These are phyloP conservation scores for Globisporangium emineosum DNA, from an alignment of 352 stramenopile genomes.

Conservation along the genomic window DNA sequence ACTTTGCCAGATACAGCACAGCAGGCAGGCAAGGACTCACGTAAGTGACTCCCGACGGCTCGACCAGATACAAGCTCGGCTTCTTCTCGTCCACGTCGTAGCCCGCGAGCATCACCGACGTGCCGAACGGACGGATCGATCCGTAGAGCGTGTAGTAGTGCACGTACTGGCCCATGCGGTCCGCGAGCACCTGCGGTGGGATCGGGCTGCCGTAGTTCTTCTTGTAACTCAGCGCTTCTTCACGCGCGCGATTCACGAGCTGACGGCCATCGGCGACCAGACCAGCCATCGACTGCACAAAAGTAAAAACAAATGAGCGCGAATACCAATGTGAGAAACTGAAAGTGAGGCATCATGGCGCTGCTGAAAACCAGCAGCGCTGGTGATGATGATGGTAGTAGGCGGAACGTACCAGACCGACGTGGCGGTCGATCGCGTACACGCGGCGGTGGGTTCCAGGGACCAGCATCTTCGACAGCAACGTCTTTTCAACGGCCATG, in stretches of 20 bases:
- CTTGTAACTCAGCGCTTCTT: constrained; percentile 94
- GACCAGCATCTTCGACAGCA: constrained; percentile 92
- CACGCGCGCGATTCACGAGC: constrained; percentile 93
- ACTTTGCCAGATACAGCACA: neutral
- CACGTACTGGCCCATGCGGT: constrained; percentile 95
- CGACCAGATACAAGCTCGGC: constrained; percentile 89
- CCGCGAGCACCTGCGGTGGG: constrained; percentile 90
- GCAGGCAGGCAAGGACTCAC: constrained; percentile 31
- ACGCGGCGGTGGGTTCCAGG: constrained; percentile 83
- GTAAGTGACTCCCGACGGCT: constrained; percentile 90
- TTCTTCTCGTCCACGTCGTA: constrained; percentile 94
- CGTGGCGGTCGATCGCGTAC: constrained; percentile 89
- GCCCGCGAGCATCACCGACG: constrained; percentile 92
- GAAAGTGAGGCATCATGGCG: neutral
- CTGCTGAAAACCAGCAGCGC: neutral
- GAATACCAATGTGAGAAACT: neutral
- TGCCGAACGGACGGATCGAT: constrained; percentile 96
- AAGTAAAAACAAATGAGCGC: neutral
- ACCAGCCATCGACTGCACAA: constrained; percentile 87
- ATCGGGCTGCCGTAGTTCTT: constrained; percentile 96
- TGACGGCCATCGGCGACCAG: constrained; percentile 95
- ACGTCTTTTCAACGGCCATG: constrained; percentile 96
- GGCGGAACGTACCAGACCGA: constrained; percentile 68
- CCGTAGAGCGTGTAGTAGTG: constrained; percentile 99
- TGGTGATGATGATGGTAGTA: neutral